Evolutionary conservation across 1,139 yeast species (phyloP).

Genomic region (Pichia sp.): DNA sequence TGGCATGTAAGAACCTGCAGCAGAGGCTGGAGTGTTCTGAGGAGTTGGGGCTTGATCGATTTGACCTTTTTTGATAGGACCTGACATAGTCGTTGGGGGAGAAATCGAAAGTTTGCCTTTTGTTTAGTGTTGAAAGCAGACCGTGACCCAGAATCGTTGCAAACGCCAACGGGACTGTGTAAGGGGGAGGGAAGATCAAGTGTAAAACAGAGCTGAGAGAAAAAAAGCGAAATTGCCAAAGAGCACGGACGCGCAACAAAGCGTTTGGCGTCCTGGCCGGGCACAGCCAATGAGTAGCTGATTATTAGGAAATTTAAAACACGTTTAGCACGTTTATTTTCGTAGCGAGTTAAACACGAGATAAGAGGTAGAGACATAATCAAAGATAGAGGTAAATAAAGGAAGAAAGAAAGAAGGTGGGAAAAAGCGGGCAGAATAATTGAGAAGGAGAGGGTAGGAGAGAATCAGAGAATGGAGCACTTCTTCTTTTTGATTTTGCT

Average conservation of each 20-base stretch:
- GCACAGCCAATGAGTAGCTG: too few species aligned
- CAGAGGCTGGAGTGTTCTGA: slow-evolving; percentile 95
- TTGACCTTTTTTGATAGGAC: slow-evolving; percentile 7
- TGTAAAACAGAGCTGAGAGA: not conserved
- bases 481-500: slow-evolving; percentile 41
- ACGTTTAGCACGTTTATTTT: not conserved
- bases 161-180: too few species aligned
- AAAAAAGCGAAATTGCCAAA: not conserved
- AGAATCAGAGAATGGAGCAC: slow-evolving; percentile 14
- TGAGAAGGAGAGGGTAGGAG: not conserved
- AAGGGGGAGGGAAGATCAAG: not conserved
- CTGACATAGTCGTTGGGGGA: slow-evolving; percentile 6
- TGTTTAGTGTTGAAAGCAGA: not conserved
- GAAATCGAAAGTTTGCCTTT: not conserved
- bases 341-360: not conserved
- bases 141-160: too few species aligned
- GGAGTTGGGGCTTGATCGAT: slow-evolving; percentile 97
- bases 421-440: not conserved
- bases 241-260: not conserved
- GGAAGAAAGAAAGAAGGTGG: not conserved
- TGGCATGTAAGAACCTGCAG: slow-evolving; percentile 63
- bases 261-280: not conserved
- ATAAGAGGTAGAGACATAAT: too few species aligned
- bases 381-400: not conserved
- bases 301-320: not conserved